Evolutionary conservation across 2,329 filamentous ascomycete species (phyloP), one percentile per base, ranked within the genome.

Genomic region (Fusarium tanahbumbuense): DNA sequence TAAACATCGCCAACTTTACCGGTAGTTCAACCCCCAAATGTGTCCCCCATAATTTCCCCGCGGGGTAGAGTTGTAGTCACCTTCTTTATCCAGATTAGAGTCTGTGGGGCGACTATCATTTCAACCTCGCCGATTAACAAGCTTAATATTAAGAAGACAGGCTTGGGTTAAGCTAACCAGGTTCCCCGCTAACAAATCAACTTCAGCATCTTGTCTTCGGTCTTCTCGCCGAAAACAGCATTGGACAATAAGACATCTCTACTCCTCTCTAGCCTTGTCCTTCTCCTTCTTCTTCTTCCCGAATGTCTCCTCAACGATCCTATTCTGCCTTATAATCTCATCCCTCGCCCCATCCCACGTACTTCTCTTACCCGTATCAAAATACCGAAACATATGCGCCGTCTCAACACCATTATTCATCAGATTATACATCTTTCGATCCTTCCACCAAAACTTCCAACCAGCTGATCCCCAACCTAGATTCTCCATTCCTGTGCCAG

Each of bases 401-500:
- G 81, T 82, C 69, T 81, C 79, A 6, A 83, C 76, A 0, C 81
- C 81, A 4, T 77, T 73, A 57, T 80, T 79, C 71, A 83, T 76
- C 37, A 83, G 40, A 13, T 78, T 76, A 18, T 75, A 81, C 64
- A 83, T 76, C 60, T 74, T 73, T 28, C 75, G 75, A 42, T 83
- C 78, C 44, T 67, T 66, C 47, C 78, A 73, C 81, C 81, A 83
- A 41, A 82, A 81, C 45, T 75, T 73, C 83, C 83, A 84, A 0
- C 80, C 81, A 18, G 76, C 75, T 75, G 68, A 76, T 2, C 81
- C 81, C 76, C 80, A 83, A 1, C 81, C 79, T 3, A 84, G 57
- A 13, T 80, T 79, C 62, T 83, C 79, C 64, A 83, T 77, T 0
- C 82, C 79, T 1, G 81, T 83, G 2, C 82, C 82, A 0, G 81